Evolutionary conservation across 371 early-diverging fungal species (phyloP), one percentile per base, ranked within the genome.

Genomic region (Mucor lusitanicus): DNA sequence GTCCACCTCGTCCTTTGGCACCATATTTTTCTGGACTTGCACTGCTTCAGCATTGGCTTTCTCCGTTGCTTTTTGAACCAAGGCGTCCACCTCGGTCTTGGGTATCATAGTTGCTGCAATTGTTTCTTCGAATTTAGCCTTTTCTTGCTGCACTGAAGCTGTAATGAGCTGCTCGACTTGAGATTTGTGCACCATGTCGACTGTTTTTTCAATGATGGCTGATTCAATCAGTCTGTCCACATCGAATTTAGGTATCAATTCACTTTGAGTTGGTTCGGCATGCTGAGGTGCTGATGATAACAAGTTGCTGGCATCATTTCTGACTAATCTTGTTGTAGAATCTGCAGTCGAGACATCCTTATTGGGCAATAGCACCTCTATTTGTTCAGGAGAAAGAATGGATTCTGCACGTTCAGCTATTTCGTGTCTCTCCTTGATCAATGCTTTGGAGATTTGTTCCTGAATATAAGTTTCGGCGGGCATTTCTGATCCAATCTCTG

Each of bases 361-460:
- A 3, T 50, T 50, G 25, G 58, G 59, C 8, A 68, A 44, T 8
- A 70, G 32, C 11, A 39, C 33, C 27, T 70, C 54, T 0, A 65
- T 63, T 37, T 71, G 71, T 25, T 71, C 60, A 37, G 67, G 59
- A 35, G 65, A 59, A 17, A 71, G 67, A 42, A 71, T 61, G 13
- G 67, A 21, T 11, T n/a, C 37, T 42, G 71, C 71, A 48, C 67
- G 59, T 28, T 46, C 15, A 30, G 60, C 44, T 25, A 71, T 62
- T 17, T 33, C 57, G n/a, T 63, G 40, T 42, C 63, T 56, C 48
- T 69, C 68, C 40, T 61, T 67, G 46, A 56, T 30, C 12, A 67
- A 17, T 7, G 62, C 69, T 19, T 53, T 32, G 6, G 39, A 59
- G 4, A 68, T 39, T 30, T 67, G 61, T 42, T 61, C 54, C 8